Conservation (phyloP, 768 basidiomycete species). For the Lactarius tabidus region DNA sequence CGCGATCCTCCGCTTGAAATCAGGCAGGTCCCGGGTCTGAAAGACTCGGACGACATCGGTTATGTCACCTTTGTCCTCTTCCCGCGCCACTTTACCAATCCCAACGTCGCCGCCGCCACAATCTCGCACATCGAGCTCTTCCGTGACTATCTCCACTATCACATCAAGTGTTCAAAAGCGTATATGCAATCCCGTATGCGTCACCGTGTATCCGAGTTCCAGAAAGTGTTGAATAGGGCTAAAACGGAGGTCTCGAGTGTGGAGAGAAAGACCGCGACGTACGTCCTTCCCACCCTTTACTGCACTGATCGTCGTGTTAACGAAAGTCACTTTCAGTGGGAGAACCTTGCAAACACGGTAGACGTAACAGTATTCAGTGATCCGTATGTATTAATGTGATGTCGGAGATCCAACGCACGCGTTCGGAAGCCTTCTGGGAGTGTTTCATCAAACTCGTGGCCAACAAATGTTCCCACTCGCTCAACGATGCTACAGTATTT, state of each 20-base stretch:
- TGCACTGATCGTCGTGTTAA: conserved; percentile 2
- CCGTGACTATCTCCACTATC: conserved; percentile 98
- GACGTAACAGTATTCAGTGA: conserved; percentile 16
- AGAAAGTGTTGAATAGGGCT: conserved; percentile 91
- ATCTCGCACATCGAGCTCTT: conserved; percentile 96
- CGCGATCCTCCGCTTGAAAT: conserved; percentile 97
- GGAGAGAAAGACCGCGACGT: conserved; percentile 92
- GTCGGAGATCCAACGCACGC: background rate
- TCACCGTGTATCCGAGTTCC: conserved; percentile 89
- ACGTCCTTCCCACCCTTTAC: conserved; percentile 29
- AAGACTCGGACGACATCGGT: conserved; percentile 53
- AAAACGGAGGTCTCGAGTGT: conserved; percentile 83
- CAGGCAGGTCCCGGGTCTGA: conserved; percentile 75
- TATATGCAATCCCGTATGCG: conserved; percentile 99
- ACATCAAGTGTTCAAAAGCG: conserved; percentile 97
- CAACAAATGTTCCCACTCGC: background rate
- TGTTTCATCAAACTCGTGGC: background rate
- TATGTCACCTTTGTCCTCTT: conserved; percentile 63
- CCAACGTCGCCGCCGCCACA: conserved; percentile 61
- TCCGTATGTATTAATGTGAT: conserved; percentile 20
- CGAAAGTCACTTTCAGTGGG: conserved; percentile 18
- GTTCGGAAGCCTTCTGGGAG: background rate
- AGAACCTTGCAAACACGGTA: conserved; percentile 26
- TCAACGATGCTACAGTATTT: background rate
- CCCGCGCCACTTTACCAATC: conserved; percentile 88